These are phyloP conservation scores for Parathielavia hyrcaniae DNA, from an alignment of 495 filamentous ascomycete species.

Conservation along the genomic window DNA sequence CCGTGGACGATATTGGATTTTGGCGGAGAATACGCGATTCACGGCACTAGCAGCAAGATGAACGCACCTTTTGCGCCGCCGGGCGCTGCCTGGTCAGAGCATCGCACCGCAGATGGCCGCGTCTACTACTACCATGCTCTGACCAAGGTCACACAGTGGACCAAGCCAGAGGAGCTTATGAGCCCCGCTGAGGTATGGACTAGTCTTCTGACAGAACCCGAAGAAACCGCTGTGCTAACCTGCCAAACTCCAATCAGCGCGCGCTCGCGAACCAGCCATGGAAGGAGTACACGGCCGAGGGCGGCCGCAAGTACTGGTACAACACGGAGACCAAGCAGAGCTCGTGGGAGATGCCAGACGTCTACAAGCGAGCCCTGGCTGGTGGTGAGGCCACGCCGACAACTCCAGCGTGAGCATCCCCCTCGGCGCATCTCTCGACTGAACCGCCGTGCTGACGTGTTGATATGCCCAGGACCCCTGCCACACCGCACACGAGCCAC, in stretches of 20 bases:
- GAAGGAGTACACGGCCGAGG: constrained; percentile 85
- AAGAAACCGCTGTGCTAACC: not conserved
- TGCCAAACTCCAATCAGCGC: constrained; percentile 46
- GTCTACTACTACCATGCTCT: constrained; percentile 89
- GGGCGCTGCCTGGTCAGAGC: constrained; percentile 69
- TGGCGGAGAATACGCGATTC: not conserved
- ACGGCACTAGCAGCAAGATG: constrained; percentile 56
- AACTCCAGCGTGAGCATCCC: constrained; percentile 54
- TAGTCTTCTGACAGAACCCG: not conserved
- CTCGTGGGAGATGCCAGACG: constrained; percentile 90
- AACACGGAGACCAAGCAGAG: constrained; percentile 87
- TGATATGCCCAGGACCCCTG: constrained; percentile 38
- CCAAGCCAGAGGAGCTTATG: constrained; percentile 87
- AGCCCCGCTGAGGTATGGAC: constrained; percentile 68
- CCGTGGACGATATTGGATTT: not conserved
- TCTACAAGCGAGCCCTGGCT: constrained; percentile 65
- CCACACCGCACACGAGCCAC: constrained; percentile 46
- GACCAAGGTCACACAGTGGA: constrained; percentile 89
- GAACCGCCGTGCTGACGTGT: not conserved
- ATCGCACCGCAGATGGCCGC: constrained; percentile 73
- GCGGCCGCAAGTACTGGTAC: constrained; percentile 88
- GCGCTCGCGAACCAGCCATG: constrained; percentile 79
- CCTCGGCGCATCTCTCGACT: constrained; percentile 8
- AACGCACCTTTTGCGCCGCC: constrained; percentile 45
- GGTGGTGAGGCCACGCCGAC: constrained; percentile 42